A percentile compares a stretch with the other conserved stretches of the same genome.
These are phyloP conservation scores for Asterella californica DNA, from an alignment of 225 moss, liverwort and hornwort genomes.

Conservation along the genomic window DNA sequence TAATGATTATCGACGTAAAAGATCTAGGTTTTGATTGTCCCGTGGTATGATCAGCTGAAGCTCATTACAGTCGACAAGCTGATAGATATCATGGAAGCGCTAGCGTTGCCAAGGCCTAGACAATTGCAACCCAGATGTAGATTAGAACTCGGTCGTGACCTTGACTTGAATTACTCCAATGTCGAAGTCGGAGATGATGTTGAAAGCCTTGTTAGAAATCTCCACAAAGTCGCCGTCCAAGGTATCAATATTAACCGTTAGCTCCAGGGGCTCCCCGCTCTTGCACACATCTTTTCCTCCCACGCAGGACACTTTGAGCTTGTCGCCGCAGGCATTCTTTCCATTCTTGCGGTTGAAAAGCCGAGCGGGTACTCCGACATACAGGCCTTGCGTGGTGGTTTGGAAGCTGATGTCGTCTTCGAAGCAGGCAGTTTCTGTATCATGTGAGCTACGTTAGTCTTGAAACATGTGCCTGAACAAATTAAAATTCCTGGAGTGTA, in stretches of 20 bases:
- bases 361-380: not conserved
- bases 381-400: not conserved
- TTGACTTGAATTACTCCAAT: not conserved
- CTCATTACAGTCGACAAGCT: too few species aligned
- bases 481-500: too few species aligned
- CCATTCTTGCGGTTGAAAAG: not conserved
- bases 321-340: not conserved
- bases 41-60: too few species aligned
- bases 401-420: not conserved
- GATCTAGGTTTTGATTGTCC: too few species aligned
- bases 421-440: not conserved
- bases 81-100: too few species aligned
- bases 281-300: not conserved
- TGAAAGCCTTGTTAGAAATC: slow-evolving; percentile 9
- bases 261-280: not conserved
- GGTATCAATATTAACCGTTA: not conserved
- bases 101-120: too few species aligned
- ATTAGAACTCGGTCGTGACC: not conserved
- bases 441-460: not conserved
- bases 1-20: too few species aligned
- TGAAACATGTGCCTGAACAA: too few species aligned
- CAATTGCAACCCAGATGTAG: too few species aligned
- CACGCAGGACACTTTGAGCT: not conserved
- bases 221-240: slow-evolving; percentile 5
- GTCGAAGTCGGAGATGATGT: slow-evolving; percentile 14